Evolutionary conservation across 805 yeast species (phyloP), one percentile per base, ranked within the genome.

Genomic region (Maudiozyma turicensis): DNA sequence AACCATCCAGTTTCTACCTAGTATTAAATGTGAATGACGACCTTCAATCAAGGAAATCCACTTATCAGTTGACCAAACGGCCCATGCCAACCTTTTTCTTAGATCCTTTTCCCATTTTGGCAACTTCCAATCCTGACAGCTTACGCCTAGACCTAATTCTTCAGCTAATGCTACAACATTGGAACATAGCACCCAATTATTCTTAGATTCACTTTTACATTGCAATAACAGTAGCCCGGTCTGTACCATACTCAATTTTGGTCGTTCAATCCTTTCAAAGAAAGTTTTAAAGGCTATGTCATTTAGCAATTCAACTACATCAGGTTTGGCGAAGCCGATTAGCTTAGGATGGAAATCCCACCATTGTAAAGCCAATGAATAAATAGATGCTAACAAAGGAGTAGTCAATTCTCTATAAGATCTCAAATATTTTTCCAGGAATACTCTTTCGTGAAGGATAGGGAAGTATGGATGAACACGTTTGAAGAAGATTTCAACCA

Each of bases 31-130:
- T 0, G 95, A 83, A 1, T 96, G 95, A 41, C 96, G 72, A 0
- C 90, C 80, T 59, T 87, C 95, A 47, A 81, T 78, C 45, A 90
- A 68, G 1, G 95, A 72, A 8, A 84, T 74, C 98, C 98, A 91
- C 62, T 90, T 88, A 60, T 89, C 96, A 64, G 89, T 95, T 46
- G 85, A 72, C 73, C 80, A 91, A 1, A 89, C 93, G 0, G 97
- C 97, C 98, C 99, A 91, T 0, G 97, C 95, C 45, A 91, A 68
- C 50, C 98, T 73, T 57, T 87, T 78, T 47, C 99, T 74, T 45
- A 91, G 68, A 6, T 95, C 95, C 46, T 95, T 74, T 61, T 91
- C 99, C 98, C 98, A 93, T 57, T 84, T 82, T 0, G 98, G 98
- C 35, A 91, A 68, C 58, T 85, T 82, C 99, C 99, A 91, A 54